A percentile compares a stretch with the other conserved stretches of the same genome.
phyloP scores from a whole-genome alignment of 495 filamentous ascomycete species.

The Trichoderma orchidacearum region DNA sequence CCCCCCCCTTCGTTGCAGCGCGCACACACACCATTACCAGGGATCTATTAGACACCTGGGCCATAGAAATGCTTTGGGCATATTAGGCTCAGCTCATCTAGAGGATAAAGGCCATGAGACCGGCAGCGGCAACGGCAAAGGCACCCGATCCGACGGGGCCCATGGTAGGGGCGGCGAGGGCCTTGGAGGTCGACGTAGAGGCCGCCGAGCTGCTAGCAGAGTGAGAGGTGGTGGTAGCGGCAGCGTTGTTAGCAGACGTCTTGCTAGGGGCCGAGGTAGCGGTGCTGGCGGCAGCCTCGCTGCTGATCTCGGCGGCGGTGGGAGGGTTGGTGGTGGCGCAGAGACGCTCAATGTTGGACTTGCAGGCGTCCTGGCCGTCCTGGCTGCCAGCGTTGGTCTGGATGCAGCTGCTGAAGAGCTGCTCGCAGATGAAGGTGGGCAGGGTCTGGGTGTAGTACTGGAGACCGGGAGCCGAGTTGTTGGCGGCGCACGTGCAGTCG shows the following conservation, averaged over 20 bases:
- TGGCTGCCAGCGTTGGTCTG: conserved; percentile 9
- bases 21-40: background rate
- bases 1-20: background rate
- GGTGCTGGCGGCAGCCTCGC: background rate
- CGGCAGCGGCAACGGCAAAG: background rate
- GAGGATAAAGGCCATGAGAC: background rate
- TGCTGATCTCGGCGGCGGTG: conserved; percentile 10
- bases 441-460: conserved; percentile 22
- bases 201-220: background rate
- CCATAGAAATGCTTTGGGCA: too few relatives aligned
- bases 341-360: conserved; percentile 14
- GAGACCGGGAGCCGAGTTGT: conserved; percentile 19
- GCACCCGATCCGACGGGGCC: background rate
- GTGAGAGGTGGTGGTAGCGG: background rate
- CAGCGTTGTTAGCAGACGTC: background rate
- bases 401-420: conserved; percentile 17
- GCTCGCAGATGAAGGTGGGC: conserved; percentile 20
- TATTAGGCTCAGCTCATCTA: background rate
- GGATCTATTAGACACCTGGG: too few relatives aligned
- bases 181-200: background rate
- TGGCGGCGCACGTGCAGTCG: conserved; percentile 16
- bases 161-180: background rate
- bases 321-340: conserved; percentile 20
- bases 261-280: background rate
- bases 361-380: conserved; percentile 17